Evolutionary conservation across 2,329 filamentous ascomycete genomes (phyloP).

Genomic region (Neurospora sp.): DNA sequence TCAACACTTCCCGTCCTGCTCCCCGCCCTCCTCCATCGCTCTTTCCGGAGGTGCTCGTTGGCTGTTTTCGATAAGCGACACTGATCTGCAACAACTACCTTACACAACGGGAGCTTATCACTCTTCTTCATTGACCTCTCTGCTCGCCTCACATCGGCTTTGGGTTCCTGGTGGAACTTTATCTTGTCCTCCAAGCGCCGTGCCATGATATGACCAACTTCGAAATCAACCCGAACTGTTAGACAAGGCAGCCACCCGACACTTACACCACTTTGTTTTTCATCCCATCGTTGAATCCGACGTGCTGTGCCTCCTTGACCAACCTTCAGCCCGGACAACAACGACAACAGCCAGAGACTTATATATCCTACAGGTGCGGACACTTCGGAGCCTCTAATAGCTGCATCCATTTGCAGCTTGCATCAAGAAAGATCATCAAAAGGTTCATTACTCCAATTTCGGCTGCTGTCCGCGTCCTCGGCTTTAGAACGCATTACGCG

Average conservation of each 20-base stretch:
- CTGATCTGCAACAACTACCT: not conserved
- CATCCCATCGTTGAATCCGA: not conserved
- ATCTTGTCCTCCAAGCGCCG: not conserved
- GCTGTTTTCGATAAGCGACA: not conserved
- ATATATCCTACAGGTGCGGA: not conserved
- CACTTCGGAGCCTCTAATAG: not conserved
- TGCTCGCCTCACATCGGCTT: not conserved
- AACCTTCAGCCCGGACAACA: not conserved
- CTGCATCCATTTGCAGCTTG: not conserved
- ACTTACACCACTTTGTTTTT: not conserved
- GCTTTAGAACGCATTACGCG: not conserved
- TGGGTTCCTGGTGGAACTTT: conserved; percentile 13
- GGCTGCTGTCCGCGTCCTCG: not conserved
- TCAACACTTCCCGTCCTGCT: not conserved
- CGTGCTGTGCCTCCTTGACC: not conserved
- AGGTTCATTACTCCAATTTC: not conserved
- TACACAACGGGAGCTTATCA: not conserved
- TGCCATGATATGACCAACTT: conserved; percentile 6
- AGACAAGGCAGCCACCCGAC: conserved; percentile 2
- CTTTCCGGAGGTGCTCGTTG: not conserved
- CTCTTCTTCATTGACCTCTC: not conserved
- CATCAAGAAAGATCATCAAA: not conserved
- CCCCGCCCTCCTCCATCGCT: not conserved
- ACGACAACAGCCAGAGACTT: not conserved
- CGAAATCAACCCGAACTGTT: conserved; percentile 9